phyloP scores from a whole-genome alignment of 208 protist species.

The Kentomonas sorsogonicus region DNA sequence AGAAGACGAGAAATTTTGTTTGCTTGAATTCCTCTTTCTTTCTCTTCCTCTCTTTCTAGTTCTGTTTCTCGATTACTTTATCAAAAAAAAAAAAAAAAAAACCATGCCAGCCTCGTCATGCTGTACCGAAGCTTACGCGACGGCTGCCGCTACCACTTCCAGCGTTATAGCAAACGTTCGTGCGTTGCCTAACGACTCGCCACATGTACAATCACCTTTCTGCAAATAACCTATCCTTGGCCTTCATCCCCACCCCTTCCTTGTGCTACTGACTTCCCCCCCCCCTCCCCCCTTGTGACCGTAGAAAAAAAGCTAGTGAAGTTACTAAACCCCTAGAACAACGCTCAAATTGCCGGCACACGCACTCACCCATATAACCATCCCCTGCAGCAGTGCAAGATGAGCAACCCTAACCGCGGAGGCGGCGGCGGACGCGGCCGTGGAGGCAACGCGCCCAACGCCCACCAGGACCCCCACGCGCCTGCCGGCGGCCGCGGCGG shows the following conservation, averaged over 20 bases:
- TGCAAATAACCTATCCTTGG: neutral
- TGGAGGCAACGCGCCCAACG: neutral
- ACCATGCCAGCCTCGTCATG: too few species aligned
- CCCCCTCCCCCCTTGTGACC: too few species aligned
- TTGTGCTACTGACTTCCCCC: conserved; percentile 2
- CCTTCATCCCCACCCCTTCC: neutral
- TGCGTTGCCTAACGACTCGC: neutral
- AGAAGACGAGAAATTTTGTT: too few species aligned
- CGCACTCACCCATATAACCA: neutral
- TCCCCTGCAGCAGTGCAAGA: neutral
- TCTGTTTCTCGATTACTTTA: neutral
- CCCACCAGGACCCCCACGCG: neutral
- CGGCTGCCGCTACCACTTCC: neutral
- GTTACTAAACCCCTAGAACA: too few species aligned
- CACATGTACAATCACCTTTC: neutral
- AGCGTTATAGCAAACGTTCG: neutral
- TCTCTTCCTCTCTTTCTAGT: conserved; percentile 3
- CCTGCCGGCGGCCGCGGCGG: neutral
- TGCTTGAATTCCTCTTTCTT: neutral
- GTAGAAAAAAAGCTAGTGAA: too few species aligned
- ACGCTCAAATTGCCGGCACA: too few species aligned
- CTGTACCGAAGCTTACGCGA: neutral
- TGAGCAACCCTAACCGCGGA: neutral
- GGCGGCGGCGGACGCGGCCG: neutral
- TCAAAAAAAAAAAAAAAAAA: conserved; percentile 1